Evolutionary conservation across 2,329 filamentous ascomycete genomes (phyloP).

Genomic region (Colletotrichum horii): DNA sequence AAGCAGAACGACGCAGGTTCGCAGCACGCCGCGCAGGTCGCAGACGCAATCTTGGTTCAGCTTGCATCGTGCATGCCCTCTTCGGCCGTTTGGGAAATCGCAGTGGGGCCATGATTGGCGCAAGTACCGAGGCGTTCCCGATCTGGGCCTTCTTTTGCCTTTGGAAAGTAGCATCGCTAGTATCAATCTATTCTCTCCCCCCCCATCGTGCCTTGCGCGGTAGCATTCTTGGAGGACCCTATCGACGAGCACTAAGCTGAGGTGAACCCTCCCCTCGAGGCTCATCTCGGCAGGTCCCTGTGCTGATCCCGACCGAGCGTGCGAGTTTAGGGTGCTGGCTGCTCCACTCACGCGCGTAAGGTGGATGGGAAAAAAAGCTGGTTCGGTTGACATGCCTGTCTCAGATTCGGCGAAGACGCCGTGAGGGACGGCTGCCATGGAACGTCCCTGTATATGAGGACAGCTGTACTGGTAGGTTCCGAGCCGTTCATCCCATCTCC

Average conservation of each 20-base stretch:
- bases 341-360: background rate
- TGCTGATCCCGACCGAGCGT: background rate
- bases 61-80: background rate
- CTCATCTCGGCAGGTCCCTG: background rate
- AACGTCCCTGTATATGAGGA: background rate
- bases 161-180: background rate
- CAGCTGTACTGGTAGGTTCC: background rate
- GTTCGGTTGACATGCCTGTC: background rate
- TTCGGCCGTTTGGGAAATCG: background rate
- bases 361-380: background rate
- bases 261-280: background rate
- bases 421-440: background rate
- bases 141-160: background rate
- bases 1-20: background rate
- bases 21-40: background rate
- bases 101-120: background rate
- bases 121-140: background rate
- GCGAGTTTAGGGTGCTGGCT: background rate
- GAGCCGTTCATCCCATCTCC: background rate
- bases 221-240: background rate
- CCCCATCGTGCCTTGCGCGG: background rate
- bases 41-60: background rate
- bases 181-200: background rate
- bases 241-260: background rate
- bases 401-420: background rate